Conservation (phyloP, 441 rosid species). For the Croton laevigatus region DNA sequence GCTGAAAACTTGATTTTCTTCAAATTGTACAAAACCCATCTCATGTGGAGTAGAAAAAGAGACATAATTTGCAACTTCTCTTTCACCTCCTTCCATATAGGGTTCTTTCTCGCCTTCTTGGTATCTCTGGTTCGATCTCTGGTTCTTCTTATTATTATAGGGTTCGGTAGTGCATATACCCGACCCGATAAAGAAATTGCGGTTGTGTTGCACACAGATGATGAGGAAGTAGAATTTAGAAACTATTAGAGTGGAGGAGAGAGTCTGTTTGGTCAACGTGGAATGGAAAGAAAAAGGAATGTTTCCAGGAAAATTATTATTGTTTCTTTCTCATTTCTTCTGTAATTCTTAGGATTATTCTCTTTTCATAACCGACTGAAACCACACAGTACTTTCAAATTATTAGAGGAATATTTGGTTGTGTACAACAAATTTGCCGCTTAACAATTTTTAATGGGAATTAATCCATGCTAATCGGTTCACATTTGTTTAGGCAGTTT, state of each 20-base stretch:
- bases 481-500: too few relatives aligned
- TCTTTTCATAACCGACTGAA: background rate
- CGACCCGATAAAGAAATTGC: background rate
- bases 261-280: constrained; percentile 30
- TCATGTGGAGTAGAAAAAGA: constrained; percentile 48
- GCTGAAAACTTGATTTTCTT: constrained; percentile 70
- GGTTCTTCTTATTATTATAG: background rate
- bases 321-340: constrained; percentile 19
- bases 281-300: constrained; percentile 32
- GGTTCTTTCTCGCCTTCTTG: too few relatives aligned
- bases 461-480: too few relatives aligned
- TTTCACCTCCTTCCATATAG: constrained; percentile 46
- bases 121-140: background rate
- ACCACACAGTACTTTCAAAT: constrained; percentile 3
- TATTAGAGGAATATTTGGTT: constrained; percentile 16
- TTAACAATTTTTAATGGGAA: too few relatives aligned
- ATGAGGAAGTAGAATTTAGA: too few relatives aligned
- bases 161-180: background rate
- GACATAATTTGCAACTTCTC: constrained; percentile 46
- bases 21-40: constrained; percentile 74
- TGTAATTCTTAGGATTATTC: background rate
- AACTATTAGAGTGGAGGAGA: background rate
- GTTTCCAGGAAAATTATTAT: constrained; percentile 19
- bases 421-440: background rate
- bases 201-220: constrained; percentile 23